A percentile compares a stretch with the other conserved stretches of the same genome.
Conservation (phyloP, 1,284 basidiomycete genomes). For the Irpex rosettiformis region DNA sequence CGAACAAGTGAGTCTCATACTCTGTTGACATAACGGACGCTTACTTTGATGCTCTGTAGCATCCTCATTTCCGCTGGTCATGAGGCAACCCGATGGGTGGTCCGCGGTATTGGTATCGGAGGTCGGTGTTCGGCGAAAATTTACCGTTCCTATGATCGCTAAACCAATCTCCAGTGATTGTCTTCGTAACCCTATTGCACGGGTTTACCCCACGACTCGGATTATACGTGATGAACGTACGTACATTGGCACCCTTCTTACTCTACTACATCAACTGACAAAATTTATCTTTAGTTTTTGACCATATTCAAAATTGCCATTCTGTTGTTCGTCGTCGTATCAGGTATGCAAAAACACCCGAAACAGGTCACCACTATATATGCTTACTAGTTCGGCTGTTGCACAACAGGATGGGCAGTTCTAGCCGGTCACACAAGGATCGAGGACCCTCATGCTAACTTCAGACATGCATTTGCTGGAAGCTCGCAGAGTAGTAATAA, state of each 20-base stretch:
- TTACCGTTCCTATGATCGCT: no score
- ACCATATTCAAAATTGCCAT: constrained; percentile 63
- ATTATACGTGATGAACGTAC: constrained; percentile 27
- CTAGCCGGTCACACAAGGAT: constrained; percentile 43
- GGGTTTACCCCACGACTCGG: constrained; percentile 25
- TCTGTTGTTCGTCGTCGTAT: constrained; percentile 49
- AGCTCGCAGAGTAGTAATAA: constrained; percentile 70
- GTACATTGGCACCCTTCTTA: no score
- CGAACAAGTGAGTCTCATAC: constrained; percentile 21
- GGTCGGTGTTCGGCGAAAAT: no score
- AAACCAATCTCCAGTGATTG: constrained; percentile 18
- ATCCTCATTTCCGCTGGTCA: constrained; percentile 46
- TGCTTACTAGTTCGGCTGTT: constrained; percentile 7
- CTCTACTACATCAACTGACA: no score
- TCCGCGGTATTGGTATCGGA: constrained; percentile 55
- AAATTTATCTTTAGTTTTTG: constrained; percentile 29
- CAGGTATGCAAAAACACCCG: no score
- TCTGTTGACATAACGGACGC: no score
- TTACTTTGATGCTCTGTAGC: constrained; percentile 29
- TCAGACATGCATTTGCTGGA: constrained; percentile 38
- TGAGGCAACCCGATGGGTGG: constrained; percentile 41
- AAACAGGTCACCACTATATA: no score
- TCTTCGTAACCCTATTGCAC: constrained; percentile 21
- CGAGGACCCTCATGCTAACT: constrained; percentile 44
- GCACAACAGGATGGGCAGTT: constrained; percentile 39